Evolutionary conservation across 2,329 filamentous ascomycete species (phyloP).

Genomic region (Epichloe bromicola): DNA sequence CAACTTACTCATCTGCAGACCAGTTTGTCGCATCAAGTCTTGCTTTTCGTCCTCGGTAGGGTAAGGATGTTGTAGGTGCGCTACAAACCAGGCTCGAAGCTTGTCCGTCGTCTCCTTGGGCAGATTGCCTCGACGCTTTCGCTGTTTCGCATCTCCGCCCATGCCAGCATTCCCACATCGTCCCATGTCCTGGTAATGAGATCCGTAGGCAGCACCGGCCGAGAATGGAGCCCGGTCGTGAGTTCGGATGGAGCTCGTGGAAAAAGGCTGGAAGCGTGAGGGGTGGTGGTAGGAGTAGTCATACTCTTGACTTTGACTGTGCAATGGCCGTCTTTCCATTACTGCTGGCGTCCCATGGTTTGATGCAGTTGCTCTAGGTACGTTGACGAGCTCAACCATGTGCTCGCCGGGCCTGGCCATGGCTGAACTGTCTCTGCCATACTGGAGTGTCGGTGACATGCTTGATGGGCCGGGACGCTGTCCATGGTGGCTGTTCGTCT

Average conservation of each 20-base stretch:
- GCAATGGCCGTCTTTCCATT: slow-evolving; percentile 16
- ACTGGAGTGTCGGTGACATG: slow-evolving; percentile 23
- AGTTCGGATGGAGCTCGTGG: slow-evolving; percentile 28
- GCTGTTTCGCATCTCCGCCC: slow-evolving; percentile 33
- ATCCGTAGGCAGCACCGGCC: slow-evolving; percentile 22
- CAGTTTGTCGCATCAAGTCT: slow-evolving; percentile 62
- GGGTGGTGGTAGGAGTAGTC: slow-evolving; percentile 30
- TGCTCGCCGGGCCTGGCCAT: slow-evolving; percentile 18
- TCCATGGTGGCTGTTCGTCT: slow-evolving; percentile 23
- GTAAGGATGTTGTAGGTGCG: slow-evolving; percentile 70
- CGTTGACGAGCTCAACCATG: neutral
- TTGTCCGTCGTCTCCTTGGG: slow-evolving; percentile 84
- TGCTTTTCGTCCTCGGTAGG: slow-evolving; percentile 83
- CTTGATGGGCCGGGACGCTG: slow-evolving; percentile 26
- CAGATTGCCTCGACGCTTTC: slow-evolving; percentile 66
- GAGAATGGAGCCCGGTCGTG: slow-evolving; percentile 33
- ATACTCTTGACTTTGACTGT: slow-evolving; percentile 16
- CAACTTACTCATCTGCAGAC: slow-evolving; percentile 62
- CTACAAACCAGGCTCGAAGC: slow-evolving; percentile 65
- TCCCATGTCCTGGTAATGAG: slow-evolving; percentile 30
- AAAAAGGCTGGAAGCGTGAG: slow-evolving; percentile 31
- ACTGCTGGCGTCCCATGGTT: neutral
- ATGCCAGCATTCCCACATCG: slow-evolving; percentile 26
- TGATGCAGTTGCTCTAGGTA: neutral
- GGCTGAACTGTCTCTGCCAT: slow-evolving; percentile 22